phyloP scores from a whole-genome alignment of 2,329 filamentous ascomycete genomes.

The Leptosphaerulina australis region DNA sequence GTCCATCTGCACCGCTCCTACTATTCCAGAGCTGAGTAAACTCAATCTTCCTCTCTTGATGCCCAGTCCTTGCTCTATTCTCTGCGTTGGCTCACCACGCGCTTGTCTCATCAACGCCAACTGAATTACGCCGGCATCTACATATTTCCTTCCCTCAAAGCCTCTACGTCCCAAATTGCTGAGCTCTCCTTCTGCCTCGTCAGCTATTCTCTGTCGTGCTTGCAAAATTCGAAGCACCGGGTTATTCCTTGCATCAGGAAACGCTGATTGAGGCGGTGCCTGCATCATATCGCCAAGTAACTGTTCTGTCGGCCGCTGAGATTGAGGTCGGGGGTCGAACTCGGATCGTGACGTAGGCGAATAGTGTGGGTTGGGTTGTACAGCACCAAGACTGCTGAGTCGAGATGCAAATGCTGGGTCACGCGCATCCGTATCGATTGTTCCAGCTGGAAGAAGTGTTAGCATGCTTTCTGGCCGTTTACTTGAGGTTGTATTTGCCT shows the following conservation, averaged over 20 bases:
- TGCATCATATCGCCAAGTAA: slow-evolving; percentile 42
- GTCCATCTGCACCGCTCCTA: slow-evolving; percentile 31
- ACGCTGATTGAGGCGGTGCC: slow-evolving; percentile 37
- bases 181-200: slow-evolving; percentile 61
- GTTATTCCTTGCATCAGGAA: slow-evolving; percentile 52
- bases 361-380: slow-evolving; percentile 62
- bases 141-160: slow-evolving; percentile 51
- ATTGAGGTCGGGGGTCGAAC: slow-evolving; percentile 42
- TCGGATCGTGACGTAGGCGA: slow-evolving; percentile 61
- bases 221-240: slow-evolving; percentile 61
- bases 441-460: slow-evolving; percentile 37
- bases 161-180: slow-evolving; percentile 51
- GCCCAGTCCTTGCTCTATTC: slow-evolving; percentile 42
- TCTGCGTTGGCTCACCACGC: slow-evolving; percentile 37
- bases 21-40: slow-evolving; percentile 31
- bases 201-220: slow-evolving; percentile 57
- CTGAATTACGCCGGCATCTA: slow-evolving; percentile 53
- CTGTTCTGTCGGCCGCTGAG: slow-evolving; percentile 15
- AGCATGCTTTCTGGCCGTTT: not conserved
- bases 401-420: slow-evolving; percentile 77
- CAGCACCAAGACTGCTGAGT: slow-evolving; percentile 69
- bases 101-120: slow-evolving; percentile 43
- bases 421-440: slow-evolving; percentile 65
- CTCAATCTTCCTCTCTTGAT: slow-evolving; percentile 44
- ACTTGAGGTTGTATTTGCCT: slow-evolving; percentile 34